Evolutionary conservation across 768 basidiomycete species (phyloP).

Genomic region (Megacollybia marginata): DNA sequence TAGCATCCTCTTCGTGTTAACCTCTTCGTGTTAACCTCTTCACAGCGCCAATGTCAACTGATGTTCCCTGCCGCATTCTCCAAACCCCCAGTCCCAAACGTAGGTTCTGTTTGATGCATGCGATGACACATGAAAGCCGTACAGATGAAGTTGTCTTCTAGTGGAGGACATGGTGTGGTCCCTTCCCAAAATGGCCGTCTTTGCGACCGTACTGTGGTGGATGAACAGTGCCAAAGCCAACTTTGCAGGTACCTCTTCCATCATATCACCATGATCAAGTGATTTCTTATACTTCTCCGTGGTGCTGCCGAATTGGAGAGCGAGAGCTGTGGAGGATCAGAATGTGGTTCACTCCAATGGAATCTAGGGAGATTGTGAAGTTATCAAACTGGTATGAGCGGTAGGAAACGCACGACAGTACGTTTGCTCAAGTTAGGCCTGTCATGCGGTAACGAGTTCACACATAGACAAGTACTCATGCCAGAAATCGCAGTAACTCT

Average conservation of each 20-base stretch:
- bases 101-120: no score
- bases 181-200: no score
- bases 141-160: no score
- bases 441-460: neutral
- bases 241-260: neutral
- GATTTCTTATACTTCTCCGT: neutral
- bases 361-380: neutral
- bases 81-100: no score
- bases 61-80: no score
- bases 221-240: neutral
- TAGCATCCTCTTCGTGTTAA: no score
- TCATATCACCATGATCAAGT: neutral
- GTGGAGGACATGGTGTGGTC: no score
- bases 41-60: no score
- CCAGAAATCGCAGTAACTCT: neutral
- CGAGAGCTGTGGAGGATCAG: neutral
- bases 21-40: no score
- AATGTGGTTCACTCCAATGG: slow-evolving; percentile 1
- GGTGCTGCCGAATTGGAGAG: neutral
- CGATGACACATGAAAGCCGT: no score
- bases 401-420: slow-evolving; percentile 1
- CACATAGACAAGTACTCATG: neutral
- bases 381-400: neutral
- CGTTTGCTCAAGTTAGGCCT: neutral
- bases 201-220: slow-evolving; percentile 1